Evolutionary conservation across 768 basidiomycete species (phyloP).

Genomic region (Lentinula edodes): DNA sequence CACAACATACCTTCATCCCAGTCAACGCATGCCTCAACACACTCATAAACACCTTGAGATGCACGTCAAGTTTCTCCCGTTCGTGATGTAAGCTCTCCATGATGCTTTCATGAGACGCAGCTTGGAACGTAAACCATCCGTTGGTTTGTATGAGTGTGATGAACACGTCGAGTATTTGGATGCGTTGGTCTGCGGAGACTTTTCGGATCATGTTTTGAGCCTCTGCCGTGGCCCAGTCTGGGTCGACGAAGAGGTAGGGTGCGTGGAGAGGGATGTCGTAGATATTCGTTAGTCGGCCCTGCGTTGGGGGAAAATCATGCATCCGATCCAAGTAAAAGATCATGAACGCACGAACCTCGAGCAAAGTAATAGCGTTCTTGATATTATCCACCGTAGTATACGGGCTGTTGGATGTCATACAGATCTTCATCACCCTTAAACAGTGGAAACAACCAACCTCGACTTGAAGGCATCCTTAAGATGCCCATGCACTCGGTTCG

Average conservation of each 20-base stretch:
- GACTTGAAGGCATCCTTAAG: constrained; percentile 54
- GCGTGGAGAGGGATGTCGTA: constrained; percentile 64
- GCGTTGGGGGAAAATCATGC: neutral
- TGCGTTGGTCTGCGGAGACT: constrained; percentile 34
- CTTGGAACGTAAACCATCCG: neutral
- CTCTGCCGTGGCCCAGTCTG: constrained; percentile 49
- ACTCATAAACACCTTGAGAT: constrained; percentile 59
- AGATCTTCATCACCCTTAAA: neutral
- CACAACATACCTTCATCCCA: constrained; percentile 63
- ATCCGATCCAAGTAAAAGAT: neutral
- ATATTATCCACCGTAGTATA: constrained; percentile 55
- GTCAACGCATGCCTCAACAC: constrained; percentile 74
- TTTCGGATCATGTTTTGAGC: constrained; percentile 47
- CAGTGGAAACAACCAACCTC: constrained; percentile 35
- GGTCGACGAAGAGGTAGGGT: constrained; percentile 76
- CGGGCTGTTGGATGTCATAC: constrained; percentile 23
- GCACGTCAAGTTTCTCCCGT: constrained; percentile 30
- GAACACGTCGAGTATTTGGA: neutral
- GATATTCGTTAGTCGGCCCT: constrained; percentile 70
- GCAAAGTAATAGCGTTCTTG: constrained; percentile 51
- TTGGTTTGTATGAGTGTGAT: neutral
- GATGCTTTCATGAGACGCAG: constrained; percentile 30
- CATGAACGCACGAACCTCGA: constrained; percentile 39
- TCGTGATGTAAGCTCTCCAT: constrained; percentile 37
- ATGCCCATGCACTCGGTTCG: constrained; percentile 44